Evolutionary conservation across 129 eudicot species (phyloP).

Genomic region (Centrapalus pauciflorus): DNA sequence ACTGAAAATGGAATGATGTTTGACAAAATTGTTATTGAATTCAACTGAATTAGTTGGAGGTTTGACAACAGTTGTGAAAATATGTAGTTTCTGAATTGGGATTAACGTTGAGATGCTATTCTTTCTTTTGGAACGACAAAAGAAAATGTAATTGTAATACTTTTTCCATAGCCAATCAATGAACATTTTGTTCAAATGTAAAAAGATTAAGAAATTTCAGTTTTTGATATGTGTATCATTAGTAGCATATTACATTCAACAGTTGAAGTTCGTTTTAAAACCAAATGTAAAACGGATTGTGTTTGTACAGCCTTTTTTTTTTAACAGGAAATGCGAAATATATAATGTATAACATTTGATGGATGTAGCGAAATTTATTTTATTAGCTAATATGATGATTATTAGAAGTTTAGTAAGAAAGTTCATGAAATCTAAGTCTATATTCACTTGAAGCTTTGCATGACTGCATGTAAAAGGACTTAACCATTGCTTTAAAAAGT

Average conservation of each 20-base stretch:
- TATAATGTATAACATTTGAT: background rate
- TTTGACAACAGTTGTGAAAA: background rate
- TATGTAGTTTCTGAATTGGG: background rate
- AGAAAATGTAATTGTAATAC: background rate
- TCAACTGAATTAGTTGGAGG: background rate
- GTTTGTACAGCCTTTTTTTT: background rate
- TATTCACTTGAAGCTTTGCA: background rate
- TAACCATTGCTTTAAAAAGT: background rate
- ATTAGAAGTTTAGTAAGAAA: background rate
- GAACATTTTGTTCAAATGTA: background rate
- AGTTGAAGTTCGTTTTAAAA: background rate
- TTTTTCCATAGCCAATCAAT: background rate
- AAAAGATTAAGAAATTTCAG: background rate
- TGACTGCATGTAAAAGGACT: background rate
- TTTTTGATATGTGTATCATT: background rate
- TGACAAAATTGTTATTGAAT: background rate
- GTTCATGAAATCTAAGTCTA: background rate
- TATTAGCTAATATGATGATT: conserved; percentile 1
- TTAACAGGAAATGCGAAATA: background rate
- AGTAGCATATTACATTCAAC: background rate
- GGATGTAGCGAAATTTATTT: background rate
- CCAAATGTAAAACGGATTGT: background rate
- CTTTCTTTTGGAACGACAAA: background rate
- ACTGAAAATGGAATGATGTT: background rate
- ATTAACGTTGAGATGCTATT: background rate